Evolutionary conservation across 2,329 filamentous ascomycete species (phyloP), one percentile per base, ranked within the genome.

Genomic region (Pestalotiopsis sp.): DNA sequence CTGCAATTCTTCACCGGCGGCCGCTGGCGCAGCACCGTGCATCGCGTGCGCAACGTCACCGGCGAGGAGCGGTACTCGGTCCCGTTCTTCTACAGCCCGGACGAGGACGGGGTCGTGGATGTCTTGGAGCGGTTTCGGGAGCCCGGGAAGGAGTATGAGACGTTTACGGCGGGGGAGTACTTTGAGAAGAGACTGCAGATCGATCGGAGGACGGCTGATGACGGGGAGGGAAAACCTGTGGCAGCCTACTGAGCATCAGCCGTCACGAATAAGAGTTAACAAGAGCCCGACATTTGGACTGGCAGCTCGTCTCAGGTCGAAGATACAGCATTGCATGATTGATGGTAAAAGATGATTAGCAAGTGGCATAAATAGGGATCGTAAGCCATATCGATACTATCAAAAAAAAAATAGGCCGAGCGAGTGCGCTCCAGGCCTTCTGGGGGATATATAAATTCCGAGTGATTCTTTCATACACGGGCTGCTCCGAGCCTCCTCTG

Each of bases 61-160:
- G 64, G 64, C n/a, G 67, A 66, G 67, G 60, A 66, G 67, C 56
- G 67, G 63, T 68, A 62, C 56, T 68, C 67, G 25, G 57, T 68
- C 12, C 67, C 67, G 23, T 68, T 68, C 63, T 68, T 68, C 17
- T 68, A 68, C 38, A 68, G 67, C 17, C 67, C 67, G 11, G 56
- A 68, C 25, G 67, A 68, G 60, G 52, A 58, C 20, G 67, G 67
- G 3, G 61, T 68, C 2, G 67, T 68, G 49, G 49, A 60, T 4
- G 61, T 65, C 27, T 4, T 68, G 52, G 62, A 68, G 5, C 17
- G 31, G 25, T 68, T 65, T 6, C 25, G 60, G 61, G 57, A 68
- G 56, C 17, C 36, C 12, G 67, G 67, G 4, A 61, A 52, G 17
- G 57, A 41, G 61, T 68, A 68, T 31, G 67, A 68, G 27, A n/a